These are phyloP conservation scores for Populus trichocarpa DNA, from an alignment of 441 rosid genomes.

Conservation along the genomic window DNA sequence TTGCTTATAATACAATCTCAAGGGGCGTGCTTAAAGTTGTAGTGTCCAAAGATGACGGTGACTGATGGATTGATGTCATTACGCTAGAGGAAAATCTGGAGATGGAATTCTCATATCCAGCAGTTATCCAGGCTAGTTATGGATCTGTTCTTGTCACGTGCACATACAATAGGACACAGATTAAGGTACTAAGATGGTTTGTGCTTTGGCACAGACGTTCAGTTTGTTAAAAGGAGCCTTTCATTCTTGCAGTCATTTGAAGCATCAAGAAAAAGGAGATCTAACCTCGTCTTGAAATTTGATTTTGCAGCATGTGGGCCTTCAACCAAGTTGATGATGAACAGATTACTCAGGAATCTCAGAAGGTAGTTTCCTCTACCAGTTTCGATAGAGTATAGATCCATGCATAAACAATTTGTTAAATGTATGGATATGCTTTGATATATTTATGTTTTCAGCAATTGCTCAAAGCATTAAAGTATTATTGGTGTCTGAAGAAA, in stretches of 20 bases:
- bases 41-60: constrained; percentile 71
- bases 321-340: constrained; percentile 36
- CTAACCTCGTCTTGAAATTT: constrained; percentile 17
- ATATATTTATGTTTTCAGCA: background rate
- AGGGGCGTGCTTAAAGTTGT: constrained; percentile 77
- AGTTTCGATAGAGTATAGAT: background rate
- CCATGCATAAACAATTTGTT: background rate
- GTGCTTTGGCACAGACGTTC: background rate
- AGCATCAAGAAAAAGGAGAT: background rate
- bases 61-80: constrained; percentile 67
- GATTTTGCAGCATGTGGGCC: constrained; percentile 59
- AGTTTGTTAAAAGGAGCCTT: background rate
- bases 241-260: constrained; percentile 4
- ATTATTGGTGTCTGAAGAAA: background rate
- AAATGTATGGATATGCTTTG: background rate
- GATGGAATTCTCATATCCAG: constrained; percentile 89
- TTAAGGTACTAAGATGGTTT: constrained; percentile 52
- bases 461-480: background rate
- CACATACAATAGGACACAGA: constrained; percentile 78
- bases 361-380: constrained; percentile 23
- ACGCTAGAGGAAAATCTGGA: constrained; percentile 55
- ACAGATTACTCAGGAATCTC: background rate
- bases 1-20: constrained; percentile 80
- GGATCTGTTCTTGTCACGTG: constrained; percentile 72
- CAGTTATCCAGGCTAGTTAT: constrained; percentile 71